Base-by-base conservation (phyloP, 805 yeast genomes). In the Pichia paraexigua region DNA sequence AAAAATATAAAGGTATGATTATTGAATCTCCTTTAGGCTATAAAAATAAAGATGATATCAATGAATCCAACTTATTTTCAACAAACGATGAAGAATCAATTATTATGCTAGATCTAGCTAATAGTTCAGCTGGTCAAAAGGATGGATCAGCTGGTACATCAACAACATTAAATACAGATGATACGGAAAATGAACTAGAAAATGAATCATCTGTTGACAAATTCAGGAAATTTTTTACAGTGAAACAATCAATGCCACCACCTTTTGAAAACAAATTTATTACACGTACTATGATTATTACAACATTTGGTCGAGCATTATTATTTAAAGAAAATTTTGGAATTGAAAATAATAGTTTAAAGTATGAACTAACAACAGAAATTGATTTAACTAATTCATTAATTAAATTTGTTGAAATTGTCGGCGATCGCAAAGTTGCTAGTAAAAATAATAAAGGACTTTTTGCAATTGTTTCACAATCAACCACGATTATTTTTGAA, bases 301-400 rank as follows among this genome's bases (percentile, higher is more conserved):
- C 91, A 2, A 72, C 80, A 1, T 75, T 75, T 60, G 92, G 90
- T 1, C 70, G 91, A 46, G 80, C 78, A 0, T 64, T 86, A 53
- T 60, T 85, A 1, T 79, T 85, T 54, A 66, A 75, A 32, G 70
- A 66, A 42, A 76, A 70, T 50, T 60, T 58, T 39, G 65, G 62
- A 22, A 43, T 43, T 28, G 40, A 40, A 24, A 51, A 67, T 12
- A 66, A 64, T 11, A 66, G 69, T 21, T 70, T 67, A 9, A 72
- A 71, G 37, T 72, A 76, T 58, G 77, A 76, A 52, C 60, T 83
- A 43, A 69, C 74, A 18, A 70, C 75, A 18, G 89, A 83, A 52
- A 72, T 86, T 37, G 74, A 74, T 55, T 63, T 85, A 42, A 70
- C 75, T 6, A 77, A 76, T 57, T 71, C 79, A 0, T 77, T 78